A percentile compares a stretch with the other conserved stretches of the same genome.
phyloP scores from a whole-genome alignment of 2,329 filamentous ascomycete genomes.

The Neofusicoccum kwambonambiense region DNA sequence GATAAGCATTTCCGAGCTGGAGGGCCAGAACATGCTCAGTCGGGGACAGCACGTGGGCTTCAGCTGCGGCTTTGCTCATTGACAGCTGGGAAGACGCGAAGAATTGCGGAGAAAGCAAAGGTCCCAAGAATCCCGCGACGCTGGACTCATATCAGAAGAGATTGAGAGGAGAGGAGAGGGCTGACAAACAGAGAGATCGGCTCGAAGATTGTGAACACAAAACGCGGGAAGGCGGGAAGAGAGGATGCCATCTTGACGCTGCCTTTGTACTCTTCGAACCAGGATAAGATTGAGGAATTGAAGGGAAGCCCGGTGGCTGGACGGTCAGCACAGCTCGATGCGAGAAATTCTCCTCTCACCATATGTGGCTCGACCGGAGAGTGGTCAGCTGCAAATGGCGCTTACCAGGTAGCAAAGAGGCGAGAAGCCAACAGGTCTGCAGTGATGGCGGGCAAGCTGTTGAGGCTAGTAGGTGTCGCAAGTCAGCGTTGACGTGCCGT shows the following conservation, averaged over 20 bases:
- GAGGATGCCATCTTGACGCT: slow-evolving; percentile 20
- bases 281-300: background rate
- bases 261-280: background rate
- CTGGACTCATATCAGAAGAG: slow-evolving; percentile 10
- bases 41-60: background rate
- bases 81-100: slow-evolving; percentile 24
- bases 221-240: slow-evolving; percentile 20
- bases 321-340: no score
- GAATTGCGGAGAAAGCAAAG: slow-evolving; percentile 21
- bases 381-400: no score
- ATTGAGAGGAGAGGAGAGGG: background rate
- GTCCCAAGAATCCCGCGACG: slow-evolving; percentile 21
- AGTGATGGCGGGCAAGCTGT: no score
- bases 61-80: background rate
- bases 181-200: slow-evolving; percentile 23
- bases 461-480: background rate
- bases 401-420: no score
- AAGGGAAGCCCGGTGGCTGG: no score
- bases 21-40: slow-evolving; percentile 55
- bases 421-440: no score
- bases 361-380: no score
- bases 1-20: slow-evolving; percentile 70
- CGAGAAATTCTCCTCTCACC: no score
- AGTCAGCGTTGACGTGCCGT: background rate
- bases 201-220: slow-evolving; percentile 24